A percentile compares a stretch with the other conserved stretches of the same genome.
phyloP scores from a whole-genome alignment of 164 flowering plant genomes.

The Akebia trifoliata region DNA sequence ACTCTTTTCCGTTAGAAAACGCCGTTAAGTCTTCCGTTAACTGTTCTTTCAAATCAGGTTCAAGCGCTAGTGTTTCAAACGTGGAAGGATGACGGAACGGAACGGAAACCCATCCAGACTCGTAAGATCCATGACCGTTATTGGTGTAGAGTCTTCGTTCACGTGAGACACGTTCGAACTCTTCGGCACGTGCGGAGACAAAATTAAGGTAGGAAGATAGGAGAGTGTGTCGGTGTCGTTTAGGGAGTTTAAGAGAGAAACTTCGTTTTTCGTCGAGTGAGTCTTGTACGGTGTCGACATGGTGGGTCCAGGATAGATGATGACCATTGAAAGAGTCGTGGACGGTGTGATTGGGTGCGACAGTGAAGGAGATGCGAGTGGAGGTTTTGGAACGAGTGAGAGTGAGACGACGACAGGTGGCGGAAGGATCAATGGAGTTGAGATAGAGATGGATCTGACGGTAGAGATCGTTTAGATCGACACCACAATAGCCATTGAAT shows the following conservation, averaged over 20 bases:
- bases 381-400: conserved; percentile 57
- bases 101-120: conserved; percentile 63
- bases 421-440: conserved; percentile 41
- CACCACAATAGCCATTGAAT: conserved; percentile 59
- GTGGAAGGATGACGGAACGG: conserved; percentile 67
- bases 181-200: conserved; percentile 39
- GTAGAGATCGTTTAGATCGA: conserved; percentile 64
- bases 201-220: conserved; percentile 41
- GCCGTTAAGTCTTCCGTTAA: conserved; percentile 43
- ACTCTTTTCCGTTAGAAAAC: conserved; percentile 44
- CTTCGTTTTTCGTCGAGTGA: conserved; percentile 56
- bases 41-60: conserved; percentile 38
- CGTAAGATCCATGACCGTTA: conserved; percentile 45
- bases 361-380: conserved; percentile 42
- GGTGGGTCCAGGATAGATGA: conserved; percentile 57
- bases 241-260: conserved; percentile 51
- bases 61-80: conserved; percentile 59
- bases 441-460: conserved; percentile 61
- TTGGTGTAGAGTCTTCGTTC: conserved; percentile 59
- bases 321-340: conserved; percentile 46
- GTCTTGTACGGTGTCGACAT: conserved; percentile 60
- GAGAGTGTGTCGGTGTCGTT: conserved; percentile 36
- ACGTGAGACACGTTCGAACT: conserved; percentile 50
- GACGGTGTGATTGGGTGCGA: conserved; percentile 55
- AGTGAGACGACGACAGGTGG: conserved; percentile 50